Conservation (phyloP, 805 yeast species). For the Lipomyces yamanashiensis region DNA sequence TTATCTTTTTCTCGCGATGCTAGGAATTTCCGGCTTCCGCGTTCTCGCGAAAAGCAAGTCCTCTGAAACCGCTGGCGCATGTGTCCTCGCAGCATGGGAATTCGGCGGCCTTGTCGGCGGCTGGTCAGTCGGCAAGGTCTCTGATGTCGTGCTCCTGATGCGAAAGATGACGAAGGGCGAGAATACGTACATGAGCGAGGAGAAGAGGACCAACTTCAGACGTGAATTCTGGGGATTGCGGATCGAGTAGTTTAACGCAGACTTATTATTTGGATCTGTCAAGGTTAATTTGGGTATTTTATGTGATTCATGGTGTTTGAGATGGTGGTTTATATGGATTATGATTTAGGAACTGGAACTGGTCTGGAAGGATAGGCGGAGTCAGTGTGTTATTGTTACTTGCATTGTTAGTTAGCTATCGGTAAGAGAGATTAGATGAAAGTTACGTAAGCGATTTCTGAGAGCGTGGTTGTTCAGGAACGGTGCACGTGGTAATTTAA, state of each 20-base stretch:
- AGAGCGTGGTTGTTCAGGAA: neutral
- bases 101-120: conserved; percentile 25
- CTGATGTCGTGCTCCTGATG: conserved; percentile 11
- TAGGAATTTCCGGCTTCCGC: conserved; percentile 11
- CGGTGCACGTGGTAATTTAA: neutral
- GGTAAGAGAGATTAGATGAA: neutral
- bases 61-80: conserved; percentile 9
- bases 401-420: neutral
- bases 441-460: neutral
- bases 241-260: neutral
- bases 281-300: no score
- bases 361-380: no score
- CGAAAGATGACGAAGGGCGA: conserved; percentile 2
- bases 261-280: no score
- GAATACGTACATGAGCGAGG: neutral
- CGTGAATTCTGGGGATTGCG: conserved; percentile 24
- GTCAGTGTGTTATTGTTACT: no score
- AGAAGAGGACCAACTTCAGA: conserved; percentile 1
- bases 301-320: no score
- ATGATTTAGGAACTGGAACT: no score
- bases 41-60: conserved; percentile 15
- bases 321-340: no score
- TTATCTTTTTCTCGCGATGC: conserved; percentile 11
- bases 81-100: conserved; percentile 21
- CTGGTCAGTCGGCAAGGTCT: conserved; percentile 14